Evolutionary conservation across 257 asterid species (phyloP).

Genomic region (Fraxinus excelsior): DNA sequence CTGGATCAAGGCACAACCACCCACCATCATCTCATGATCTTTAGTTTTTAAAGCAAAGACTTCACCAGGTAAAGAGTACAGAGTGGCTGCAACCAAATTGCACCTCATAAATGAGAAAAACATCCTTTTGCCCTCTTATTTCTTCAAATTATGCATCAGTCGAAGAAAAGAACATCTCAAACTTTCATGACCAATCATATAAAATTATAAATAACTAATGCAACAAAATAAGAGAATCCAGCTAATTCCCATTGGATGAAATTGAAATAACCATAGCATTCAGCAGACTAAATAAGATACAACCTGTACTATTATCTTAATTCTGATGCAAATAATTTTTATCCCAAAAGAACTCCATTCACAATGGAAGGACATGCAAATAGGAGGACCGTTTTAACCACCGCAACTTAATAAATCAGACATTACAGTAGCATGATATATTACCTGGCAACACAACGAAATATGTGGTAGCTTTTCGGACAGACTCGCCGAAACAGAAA

Average conservation of each 20-base stretch:
- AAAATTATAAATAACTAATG: slow-evolving; percentile 13
- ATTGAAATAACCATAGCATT: background rate
- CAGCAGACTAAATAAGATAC: slow-evolving; percentile 8
- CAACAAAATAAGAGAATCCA: slow-evolving; percentile 6
- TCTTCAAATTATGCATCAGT: background rate
- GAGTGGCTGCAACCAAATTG: slow-evolving; percentile 11
- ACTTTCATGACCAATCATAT: background rate
- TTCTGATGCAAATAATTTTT: background rate
- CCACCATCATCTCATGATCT: background rate
- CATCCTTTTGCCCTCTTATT: background rate
- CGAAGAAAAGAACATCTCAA: background rate
- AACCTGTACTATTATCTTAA: background rate
- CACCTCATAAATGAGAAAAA: background rate
- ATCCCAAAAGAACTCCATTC: background rate
- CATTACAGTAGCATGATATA: slow-evolving; percentile 12
- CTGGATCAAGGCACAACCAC: background rate
- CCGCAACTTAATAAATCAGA: background rate
- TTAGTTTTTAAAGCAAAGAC: slow-evolving; percentile 6
- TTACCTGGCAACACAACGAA: slow-evolving; percentile 98
- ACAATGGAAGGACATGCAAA: slow-evolving; percentile 19
- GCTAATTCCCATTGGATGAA: background rate
- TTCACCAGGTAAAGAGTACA: background rate
- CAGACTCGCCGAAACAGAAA: slow-evolving; percentile 90
- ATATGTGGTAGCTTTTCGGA: slow-evolving; percentile 81
- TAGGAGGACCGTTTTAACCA: slow-evolving; percentile 20